A percentile compares a stretch with the other conserved stretches of the same genome.
Evolutionary conservation across 768 basidiomycete genomes (phyloP).

Genomic region (Termitomyces sp.): DNA sequence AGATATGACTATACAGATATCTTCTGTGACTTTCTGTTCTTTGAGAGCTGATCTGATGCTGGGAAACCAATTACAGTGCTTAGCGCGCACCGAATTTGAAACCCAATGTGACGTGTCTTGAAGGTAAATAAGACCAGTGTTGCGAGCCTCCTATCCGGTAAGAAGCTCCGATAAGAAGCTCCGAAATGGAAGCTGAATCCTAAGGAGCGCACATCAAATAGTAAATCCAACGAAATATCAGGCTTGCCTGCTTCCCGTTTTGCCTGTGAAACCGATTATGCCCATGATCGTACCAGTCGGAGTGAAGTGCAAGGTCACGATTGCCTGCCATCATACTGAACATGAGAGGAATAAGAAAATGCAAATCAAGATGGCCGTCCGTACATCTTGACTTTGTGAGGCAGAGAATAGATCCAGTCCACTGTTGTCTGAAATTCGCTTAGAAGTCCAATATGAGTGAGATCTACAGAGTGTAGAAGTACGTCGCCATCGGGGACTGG

Average conservation of each 20-base stretch:
- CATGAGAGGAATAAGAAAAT: background rate
- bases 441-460: slow-evolving; percentile 45
- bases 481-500: slow-evolving; percentile 58
- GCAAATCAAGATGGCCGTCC: slow-evolving; percentile 11
- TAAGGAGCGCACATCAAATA: background rate
- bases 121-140: slow-evolving; percentile 50
- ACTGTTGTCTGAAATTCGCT: slow-evolving; percentile 42
- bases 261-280: slow-evolving; percentile 21
- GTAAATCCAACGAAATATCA: background rate
- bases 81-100: no score
- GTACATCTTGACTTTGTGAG: slow-evolving; percentile 57
- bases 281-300: slow-evolving; percentile 33
- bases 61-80: no score
- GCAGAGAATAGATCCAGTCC: slow-evolving; percentile 51
- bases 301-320: slow-evolving; percentile 49
- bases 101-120: slow-evolving; percentile 43
- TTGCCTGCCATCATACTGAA: slow-evolving; percentile 58
- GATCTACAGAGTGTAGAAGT: slow-evolving; percentile 59
- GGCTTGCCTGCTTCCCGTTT: slow-evolving; percentile 23
- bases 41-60: no score
- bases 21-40: no score
- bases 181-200: slow-evolving; percentile 16
- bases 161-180: slow-evolving; percentile 29
- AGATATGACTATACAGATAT: no score
- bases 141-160: slow-evolving; percentile 24